These are phyloP conservation scores for Penicillium flavigenum DNA, from an alignment of 495 filamentous ascomycete genomes.

Conservation along the genomic window DNA sequence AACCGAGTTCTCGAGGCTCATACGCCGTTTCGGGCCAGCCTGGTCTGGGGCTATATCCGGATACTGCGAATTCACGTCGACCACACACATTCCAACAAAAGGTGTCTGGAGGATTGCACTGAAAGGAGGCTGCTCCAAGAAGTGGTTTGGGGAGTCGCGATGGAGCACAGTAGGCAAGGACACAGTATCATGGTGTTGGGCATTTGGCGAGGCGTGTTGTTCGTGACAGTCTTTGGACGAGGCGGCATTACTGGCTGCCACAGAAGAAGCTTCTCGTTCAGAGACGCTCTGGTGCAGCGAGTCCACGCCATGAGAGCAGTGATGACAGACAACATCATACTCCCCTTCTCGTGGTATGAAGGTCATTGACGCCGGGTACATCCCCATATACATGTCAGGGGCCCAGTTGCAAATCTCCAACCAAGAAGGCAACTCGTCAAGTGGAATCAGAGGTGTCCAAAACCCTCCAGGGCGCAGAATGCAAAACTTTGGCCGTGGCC, in stretches of 20 bases:
- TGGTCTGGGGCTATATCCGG: not conserved
- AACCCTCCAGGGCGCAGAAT: conserved; percentile 33
- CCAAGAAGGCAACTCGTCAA: conserved; percentile 44
- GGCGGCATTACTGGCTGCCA: not conserved
- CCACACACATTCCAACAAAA: conserved; percentile 24
- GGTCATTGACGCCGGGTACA: conserved; percentile 28
- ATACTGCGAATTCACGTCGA: conserved; percentile 6
- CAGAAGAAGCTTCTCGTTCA: conserved; percentile 19
- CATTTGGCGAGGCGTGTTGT: not conserved
- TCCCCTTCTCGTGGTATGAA: conserved; percentile 35
- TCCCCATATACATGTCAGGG: conserved; percentile 18
- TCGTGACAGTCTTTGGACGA: conserved; percentile 14
- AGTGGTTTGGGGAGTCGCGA: not conserved
- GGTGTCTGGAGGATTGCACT: conserved; percentile 18
- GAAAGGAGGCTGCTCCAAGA: conserved; percentile 22
- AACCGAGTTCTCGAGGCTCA: conserved; percentile 1
- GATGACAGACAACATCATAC: conserved; percentile 40
- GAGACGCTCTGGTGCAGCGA: conserved; percentile 33
- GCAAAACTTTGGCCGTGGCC: conserved; percentile 37
- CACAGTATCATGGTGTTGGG: not conserved
- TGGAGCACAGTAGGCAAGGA: conserved; percentile 1
- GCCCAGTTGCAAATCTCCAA: conserved; percentile 30
- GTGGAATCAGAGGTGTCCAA: conserved; percentile 32
- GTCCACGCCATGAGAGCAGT: conserved; percentile 34
- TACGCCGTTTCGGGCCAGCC: not conserved